A percentile compares a stretch with the other conserved stretches of the same genome.
phyloP scores from a whole-genome alignment of 768 basidiomycete species.

The Psilocybe subaeruginosa region DNA sequence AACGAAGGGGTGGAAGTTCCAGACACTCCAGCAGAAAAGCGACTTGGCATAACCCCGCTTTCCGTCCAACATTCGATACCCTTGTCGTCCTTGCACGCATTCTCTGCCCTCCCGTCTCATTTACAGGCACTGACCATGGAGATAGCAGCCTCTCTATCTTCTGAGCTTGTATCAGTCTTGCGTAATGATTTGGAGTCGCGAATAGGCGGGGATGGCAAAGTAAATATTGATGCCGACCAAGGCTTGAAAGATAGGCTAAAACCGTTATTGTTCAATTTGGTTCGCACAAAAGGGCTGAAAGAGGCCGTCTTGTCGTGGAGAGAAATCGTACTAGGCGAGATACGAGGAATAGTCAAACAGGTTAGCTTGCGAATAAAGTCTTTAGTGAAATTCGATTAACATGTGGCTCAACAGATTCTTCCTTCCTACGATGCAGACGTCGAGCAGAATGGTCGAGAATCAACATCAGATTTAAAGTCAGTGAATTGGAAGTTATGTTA shows the following conservation, averaged over 20 bases:
- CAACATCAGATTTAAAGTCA: conserved; percentile 20
- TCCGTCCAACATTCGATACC: conserved; percentile 43
- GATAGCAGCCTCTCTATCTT: conserved; percentile 75
- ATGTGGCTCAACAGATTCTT: conserved; percentile 48
- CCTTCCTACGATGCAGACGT: conserved; percentile 62
- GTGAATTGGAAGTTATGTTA: neutral
- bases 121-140: conserved; percentile 73
- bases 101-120: conserved; percentile 74
- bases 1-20: conserved; percentile 18
- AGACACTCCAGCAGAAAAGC: conserved; percentile 11
- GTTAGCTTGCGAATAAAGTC: conserved; percentile 41
- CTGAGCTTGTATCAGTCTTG: conserved; percentile 76
- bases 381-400: neutral
- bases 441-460: conserved; percentile 32
- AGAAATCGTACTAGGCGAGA: conserved; percentile 64
- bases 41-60: conserved; percentile 20
- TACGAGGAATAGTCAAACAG: conserved; percentile 58
- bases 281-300: conserved; percentile 70
- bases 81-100: conserved; percentile 71
- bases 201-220: conserved; percentile 24
- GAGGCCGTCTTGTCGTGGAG: conserved; percentile 74
- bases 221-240: conserved; percentile 33
- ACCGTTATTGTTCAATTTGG: conserved; percentile 78
- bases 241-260: conserved; percentile 64
- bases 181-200: conserved; percentile 66